A percentile compares a stretch with the other conserved stretches of the same genome.
Conservation (phyloP, 129 eudicot genomes). For the Ambrosia trifida region DNA sequence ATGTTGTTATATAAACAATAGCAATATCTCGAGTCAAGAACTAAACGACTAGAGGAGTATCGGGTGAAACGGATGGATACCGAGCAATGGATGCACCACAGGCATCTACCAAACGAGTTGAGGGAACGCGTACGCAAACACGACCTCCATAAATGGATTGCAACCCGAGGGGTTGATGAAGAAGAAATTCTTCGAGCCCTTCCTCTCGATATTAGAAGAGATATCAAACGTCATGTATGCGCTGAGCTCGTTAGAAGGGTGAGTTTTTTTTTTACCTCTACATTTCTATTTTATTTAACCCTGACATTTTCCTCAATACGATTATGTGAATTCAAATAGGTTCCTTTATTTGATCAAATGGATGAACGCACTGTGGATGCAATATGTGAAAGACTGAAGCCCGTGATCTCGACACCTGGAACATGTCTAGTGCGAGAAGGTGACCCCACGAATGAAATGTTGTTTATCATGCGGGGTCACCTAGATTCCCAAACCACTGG, state of each 20-base stretch:
- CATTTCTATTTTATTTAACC: background rate
- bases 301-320: background rate
- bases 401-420: slow-evolving; percentile 51
- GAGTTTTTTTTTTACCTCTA: slow-evolving; percentile 18
- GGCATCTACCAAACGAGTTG: slow-evolving; percentile 67
- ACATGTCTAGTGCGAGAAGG: slow-evolving; percentile 70
- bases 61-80: slow-evolving; percentile 70
- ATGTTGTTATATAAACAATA: slow-evolving; percentile 24
- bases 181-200: slow-evolving; percentile 58
- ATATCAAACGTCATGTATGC: slow-evolving; percentile 77
- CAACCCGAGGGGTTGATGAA: slow-evolving; percentile 82
- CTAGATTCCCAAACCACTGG: slow-evolving; percentile 76
- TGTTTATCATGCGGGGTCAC: slow-evolving; percentile 68
- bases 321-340: slow-evolving; percentile 37
- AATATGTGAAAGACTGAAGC: slow-evolving; percentile 73
- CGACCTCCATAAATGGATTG: slow-evolving; percentile 71
- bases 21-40: slow-evolving; percentile 82
- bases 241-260: slow-evolving; percentile 76
- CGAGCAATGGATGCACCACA: slow-evolving; percentile 89
- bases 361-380: slow-evolving; percentile 75
- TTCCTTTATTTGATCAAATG: slow-evolving; percentile 73
- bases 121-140: slow-evolving; percentile 63
- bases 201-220: slow-evolving; percentile 71
- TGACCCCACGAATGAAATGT: slow-evolving; percentile 71
- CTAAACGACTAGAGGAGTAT: slow-evolving; percentile 69